A percentile compares a stretch with the other conserved stretches of the same genome.
These are phyloP conservation scores for Pisolithus sp. DNA, from an alignment of 768 basidiomycete species.

Conservation along the genomic window DNA sequence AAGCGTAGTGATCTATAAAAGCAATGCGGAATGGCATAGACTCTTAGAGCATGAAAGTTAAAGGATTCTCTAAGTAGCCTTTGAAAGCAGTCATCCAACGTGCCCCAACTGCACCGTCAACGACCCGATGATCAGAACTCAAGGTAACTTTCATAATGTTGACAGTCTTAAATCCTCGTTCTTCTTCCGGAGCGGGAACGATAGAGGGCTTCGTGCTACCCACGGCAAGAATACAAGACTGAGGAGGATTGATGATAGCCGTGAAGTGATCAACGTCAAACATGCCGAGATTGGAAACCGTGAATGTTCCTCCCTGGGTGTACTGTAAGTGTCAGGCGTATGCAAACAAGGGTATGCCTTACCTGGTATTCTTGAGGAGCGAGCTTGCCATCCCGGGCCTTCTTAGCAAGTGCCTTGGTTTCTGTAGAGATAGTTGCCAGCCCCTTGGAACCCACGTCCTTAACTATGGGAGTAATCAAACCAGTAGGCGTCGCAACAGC, in stretches of 20 bases:
- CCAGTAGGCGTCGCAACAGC: constrained; percentile 96
- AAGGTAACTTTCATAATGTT: constrained; percentile 95
- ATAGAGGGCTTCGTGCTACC: constrained; percentile 83
- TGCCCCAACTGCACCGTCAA: constrained; percentile 94
- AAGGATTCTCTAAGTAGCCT: constrained; percentile 92
- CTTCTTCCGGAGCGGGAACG: constrained; percentile 80
- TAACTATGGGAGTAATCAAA: constrained; percentile 95
- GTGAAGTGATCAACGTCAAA: constrained; percentile 93
- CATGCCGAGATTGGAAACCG: constrained; percentile 99
- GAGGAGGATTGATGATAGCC: constrained; percentile 98
- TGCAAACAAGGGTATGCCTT: constrained; percentile 3
- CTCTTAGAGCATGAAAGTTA: constrained; percentile 89
- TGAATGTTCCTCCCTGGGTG: constrained; percentile 88
- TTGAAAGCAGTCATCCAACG: constrained; percentile 92
- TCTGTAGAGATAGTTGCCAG: constrained; percentile 89
- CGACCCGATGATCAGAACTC: constrained; percentile 90
- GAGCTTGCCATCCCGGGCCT: constrained; percentile 95
- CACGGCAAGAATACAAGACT: constrained; percentile 95
- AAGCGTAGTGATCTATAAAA: too few relatives aligned
- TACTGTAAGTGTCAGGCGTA: background rate
- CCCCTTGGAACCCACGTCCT: constrained; percentile 88
- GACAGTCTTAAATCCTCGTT: constrained; percentile 90
- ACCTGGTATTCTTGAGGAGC: constrained; percentile 96
- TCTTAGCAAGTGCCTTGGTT: constrained; percentile 87
- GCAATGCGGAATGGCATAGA: too few relatives aligned